These are phyloP conservation scores for Sclerotinia trifoliorum DNA, from an alignment of 2,329 filamentous ascomycete genomes.

Conservation along the genomic window DNA sequence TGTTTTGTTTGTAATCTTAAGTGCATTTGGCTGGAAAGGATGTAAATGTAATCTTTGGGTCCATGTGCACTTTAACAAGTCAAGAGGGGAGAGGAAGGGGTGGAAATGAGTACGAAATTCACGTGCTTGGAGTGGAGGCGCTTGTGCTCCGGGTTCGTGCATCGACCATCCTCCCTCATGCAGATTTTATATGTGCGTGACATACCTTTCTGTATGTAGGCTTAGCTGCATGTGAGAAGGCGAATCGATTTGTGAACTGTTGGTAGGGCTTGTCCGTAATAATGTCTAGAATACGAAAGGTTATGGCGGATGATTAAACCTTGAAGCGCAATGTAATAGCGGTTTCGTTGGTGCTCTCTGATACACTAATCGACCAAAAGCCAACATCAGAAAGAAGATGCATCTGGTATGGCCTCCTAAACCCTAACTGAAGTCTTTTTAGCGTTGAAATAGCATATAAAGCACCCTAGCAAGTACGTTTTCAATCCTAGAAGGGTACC, in stretches of 20 bases:
- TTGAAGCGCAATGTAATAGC: neutral
- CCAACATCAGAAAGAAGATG: slow-evolving; percentile 8
- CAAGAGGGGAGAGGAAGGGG: no score
- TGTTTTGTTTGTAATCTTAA: neutral
- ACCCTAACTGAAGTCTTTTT: neutral
- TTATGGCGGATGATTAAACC: slow-evolving; percentile 3
- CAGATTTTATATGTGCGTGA: slow-evolving; percentile 21
- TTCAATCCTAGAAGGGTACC: neutral
- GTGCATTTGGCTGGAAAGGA: slow-evolving; percentile 1
- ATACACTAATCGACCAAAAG: neutral
- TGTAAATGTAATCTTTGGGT: neutral
- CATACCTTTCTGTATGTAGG: neutral
- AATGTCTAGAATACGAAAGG: slow-evolving; percentile 6
- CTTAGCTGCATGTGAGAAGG: slow-evolving; percentile 18
- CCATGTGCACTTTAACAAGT: neutral
- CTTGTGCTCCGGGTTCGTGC: slow-evolving; percentile 19
- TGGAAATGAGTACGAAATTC: slow-evolving; percentile 4
- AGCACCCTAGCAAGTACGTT: neutral
- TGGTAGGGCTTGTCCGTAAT: slow-evolving; percentile 3
- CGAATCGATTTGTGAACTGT: slow-evolving; percentile 7
- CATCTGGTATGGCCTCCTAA: neutral
- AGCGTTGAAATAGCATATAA: neutral
- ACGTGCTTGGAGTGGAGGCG: slow-evolving; percentile 15
- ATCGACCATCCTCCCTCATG: slow-evolving; percentile 7
- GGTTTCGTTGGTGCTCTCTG: neutral